Percentiles rank a stretch among this genome's conserved stretches.
phyloP scores from a whole-genome alignment of 179 eudicot species.

The Beta lomatogona region DNA sequence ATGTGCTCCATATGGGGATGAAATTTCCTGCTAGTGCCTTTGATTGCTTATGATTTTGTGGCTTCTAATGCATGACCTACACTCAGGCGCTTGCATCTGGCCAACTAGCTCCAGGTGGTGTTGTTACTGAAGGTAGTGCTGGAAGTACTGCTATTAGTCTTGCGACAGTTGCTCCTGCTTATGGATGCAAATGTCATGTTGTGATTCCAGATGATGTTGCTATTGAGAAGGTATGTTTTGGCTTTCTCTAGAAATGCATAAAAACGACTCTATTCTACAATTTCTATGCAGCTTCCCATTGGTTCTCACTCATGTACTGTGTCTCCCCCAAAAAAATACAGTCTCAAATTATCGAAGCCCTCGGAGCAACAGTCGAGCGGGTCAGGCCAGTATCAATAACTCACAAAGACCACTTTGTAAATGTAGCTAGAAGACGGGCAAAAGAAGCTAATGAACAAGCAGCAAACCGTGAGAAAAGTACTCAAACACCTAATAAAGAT shows the following conservation, averaged over 20 bases:
- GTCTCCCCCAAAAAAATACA: constrained; percentile 25
- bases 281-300: neutral
- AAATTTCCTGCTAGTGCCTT: neutral
- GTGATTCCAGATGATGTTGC: constrained; percentile 98
- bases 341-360: constrained; percentile 95
- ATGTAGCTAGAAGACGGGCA: constrained; percentile 90
- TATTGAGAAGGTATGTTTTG: constrained; percentile 70
- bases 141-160: constrained; percentile 99
- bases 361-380: constrained; percentile 92
- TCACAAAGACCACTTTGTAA: constrained; percentile 88
- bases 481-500: constrained; percentile 26
- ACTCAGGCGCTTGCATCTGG: constrained; percentile 83
- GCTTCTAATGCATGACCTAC: constrained; percentile 17
- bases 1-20: neutral
- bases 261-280: neutral
- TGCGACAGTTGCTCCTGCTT: constrained; percentile 95
- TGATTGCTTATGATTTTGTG: constrained; percentile 7
- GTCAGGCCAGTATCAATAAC: constrained; percentile 98
- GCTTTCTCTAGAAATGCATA: constrained; percentile 5
- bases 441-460: constrained; percentile 75
- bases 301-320: constrained; percentile 7
- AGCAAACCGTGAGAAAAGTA: constrained; percentile 29
- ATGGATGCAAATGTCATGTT: constrained; percentile 94
- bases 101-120: constrained; percentile 73
- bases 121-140: constrained; percentile 97